phyloP scores from a whole-genome alignment of 176 grass and related monocot genomes.

The Ensete ventricosum region DNA sequence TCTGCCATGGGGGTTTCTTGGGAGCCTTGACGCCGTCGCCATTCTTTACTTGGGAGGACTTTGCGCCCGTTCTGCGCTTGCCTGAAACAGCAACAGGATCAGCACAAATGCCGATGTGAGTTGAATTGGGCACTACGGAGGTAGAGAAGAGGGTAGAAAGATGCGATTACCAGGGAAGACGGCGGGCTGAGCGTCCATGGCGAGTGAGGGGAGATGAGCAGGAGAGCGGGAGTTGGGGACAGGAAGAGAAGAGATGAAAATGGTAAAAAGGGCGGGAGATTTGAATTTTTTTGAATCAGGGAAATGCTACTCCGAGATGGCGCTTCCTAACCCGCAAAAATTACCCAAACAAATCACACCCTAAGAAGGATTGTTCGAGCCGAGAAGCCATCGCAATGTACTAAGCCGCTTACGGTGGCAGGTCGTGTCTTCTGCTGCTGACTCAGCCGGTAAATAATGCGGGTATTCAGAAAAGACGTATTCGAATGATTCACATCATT shows the following conservation, averaged over 20 bases:
- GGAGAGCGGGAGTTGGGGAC: not conserved
- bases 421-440: too few species aligned
- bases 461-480: too few species aligned
- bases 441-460: too few species aligned
- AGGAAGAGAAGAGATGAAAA: too few species aligned
- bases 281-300: slow-evolving; percentile 17
- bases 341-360: not conserved
- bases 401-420: too few species aligned
- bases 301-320: too few species aligned
- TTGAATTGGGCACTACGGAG: not conserved
- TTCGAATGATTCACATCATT: too few species aligned
- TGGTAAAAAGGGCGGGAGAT: not conserved
- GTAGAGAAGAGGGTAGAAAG: not conserved
- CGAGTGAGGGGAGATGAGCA: not conserved
- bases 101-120: not conserved
- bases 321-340: not conserved
- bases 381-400: too few species aligned
- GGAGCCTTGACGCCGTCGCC: slow-evolving; percentile 2
- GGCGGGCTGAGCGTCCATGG: slow-evolving; percentile 42
- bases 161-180: slow-evolving; percentile 32
- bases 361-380: not conserved
- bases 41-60: not conserved
- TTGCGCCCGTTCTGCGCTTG: not conserved
- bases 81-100: slow-evolving; percentile 2
- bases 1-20: slow-evolving; percentile 24